Conservation (phyloP, 1,284 basidiomycete genomes). For the Rhodotorula mucilaginosa region DNA sequence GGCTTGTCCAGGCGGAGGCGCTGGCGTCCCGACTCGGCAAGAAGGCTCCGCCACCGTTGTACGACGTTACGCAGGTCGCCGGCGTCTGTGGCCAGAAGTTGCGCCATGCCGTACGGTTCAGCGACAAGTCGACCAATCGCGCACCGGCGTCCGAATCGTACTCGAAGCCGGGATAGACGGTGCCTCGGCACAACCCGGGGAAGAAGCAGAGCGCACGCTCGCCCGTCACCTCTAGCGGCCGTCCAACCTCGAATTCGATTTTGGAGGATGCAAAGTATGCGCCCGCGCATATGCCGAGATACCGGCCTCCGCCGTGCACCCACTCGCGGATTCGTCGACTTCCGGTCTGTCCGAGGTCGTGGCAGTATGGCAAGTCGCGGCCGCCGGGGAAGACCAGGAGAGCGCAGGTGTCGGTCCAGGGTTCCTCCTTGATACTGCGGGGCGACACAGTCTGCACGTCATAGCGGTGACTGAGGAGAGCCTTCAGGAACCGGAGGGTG, state of each 20-base stretch:
- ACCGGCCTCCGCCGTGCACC: constrained; percentile 66
- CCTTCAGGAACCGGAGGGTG: constrained; percentile 59
- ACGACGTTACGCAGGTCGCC: constrained; percentile 52
- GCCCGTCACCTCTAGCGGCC: constrained; percentile 54
- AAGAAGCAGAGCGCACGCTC: constrained; percentile 60
- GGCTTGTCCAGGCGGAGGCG: constrained; percentile 42
- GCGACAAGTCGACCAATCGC: constrained; percentile 48
- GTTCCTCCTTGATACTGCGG: constrained; percentile 61
- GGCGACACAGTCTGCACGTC: constrained; percentile 67
- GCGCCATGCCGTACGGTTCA: constrained; percentile 43
- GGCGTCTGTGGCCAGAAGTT: constrained; percentile 40
- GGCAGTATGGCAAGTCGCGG: constrained; percentile 56
- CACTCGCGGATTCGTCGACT: constrained; percentile 61
- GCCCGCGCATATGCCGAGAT: constrained; percentile 65
- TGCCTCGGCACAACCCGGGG: constrained; percentile 57
- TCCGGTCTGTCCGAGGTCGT: constrained; percentile 52
- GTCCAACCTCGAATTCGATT: constrained; percentile 55
- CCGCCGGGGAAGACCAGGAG: constrained; percentile 73
- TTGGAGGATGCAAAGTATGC: constrained; percentile 56
- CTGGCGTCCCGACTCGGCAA: constrained; percentile 5
- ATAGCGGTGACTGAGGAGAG: constrained; percentile 68
- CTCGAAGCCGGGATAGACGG: constrained; percentile 59
- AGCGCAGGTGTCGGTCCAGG: constrained; percentile 72
- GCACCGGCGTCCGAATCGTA: constrained; percentile 55
- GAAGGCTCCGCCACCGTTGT: constrained; percentile 60